A percentile compares a stretch with the other conserved stretches of the same genome.
phyloP scores from a whole-genome alignment of 2,329 filamentous ascomycete species.

The Teratosphaeria destructans region DNA sequence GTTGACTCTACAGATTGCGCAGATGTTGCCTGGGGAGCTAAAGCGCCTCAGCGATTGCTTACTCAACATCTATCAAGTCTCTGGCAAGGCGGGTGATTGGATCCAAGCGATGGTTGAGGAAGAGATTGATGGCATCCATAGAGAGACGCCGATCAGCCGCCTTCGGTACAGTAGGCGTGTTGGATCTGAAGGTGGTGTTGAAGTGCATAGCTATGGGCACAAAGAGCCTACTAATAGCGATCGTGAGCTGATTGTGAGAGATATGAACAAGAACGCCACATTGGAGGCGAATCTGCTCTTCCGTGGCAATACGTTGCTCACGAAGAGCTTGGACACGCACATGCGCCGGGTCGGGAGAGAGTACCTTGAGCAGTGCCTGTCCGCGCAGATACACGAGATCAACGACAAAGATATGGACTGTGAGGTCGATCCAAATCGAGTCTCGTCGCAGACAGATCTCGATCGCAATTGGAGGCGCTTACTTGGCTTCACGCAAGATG shows the following conservation, averaged over 20 bases:
- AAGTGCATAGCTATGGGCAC: constrained; percentile 30
- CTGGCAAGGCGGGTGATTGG: constrained; percentile 76
- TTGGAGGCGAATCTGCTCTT: constrained; percentile 92
- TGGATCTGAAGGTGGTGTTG: constrained; percentile 59
- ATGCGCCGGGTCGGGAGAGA: constrained; percentile 92
- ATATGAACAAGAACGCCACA: constrained; percentile 68
- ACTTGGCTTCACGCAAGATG: constrained; percentile 63
- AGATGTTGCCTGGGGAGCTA: constrained; percentile 65
- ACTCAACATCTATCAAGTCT: constrained; percentile 91
- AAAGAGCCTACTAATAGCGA: constrained; percentile 37
- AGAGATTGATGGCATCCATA: constrained; percentile 88
- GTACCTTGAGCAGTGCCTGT: constrained; percentile 77
- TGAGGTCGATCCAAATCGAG: constrained; percentile 83
- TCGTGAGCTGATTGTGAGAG: constrained; percentile 60
- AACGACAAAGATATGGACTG: constrained; percentile 85
- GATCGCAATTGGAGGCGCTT: constrained; percentile 74
- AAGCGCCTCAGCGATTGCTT: constrained; percentile 75
- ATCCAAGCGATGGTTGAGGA: constrained; percentile 88
- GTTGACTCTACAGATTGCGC: constrained; percentile 73
- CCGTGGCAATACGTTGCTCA: constrained; percentile 85
- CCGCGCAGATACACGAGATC: constrained; percentile 79
- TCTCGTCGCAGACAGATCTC: constrained; percentile 57
- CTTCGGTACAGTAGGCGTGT: constrained; percentile 56
- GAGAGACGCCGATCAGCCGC: constrained; percentile 60
- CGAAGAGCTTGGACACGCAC: constrained; percentile 85